Conservation (phyloP, 352 stramenopile genomes). For the Pythium biforme region DNA sequence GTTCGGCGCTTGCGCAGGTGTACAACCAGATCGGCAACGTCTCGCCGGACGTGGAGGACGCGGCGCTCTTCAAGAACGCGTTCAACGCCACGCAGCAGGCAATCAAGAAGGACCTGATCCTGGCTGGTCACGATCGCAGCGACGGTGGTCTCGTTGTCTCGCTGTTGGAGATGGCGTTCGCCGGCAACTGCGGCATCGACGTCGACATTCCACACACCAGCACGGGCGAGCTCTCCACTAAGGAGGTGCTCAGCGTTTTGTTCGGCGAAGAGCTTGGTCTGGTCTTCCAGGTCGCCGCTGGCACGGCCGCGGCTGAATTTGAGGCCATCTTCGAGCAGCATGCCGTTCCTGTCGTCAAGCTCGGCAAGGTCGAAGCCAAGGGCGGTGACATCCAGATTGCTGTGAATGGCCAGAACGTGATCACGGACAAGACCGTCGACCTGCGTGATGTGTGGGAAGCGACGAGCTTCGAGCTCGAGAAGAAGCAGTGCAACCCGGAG, state of each 20-base stretch:
- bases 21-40: slow-evolving; percentile 85
- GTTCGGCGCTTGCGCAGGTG: slow-evolving; percentile 95
- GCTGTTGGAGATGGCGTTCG: slow-evolving; percentile 98
- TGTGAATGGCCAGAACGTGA: slow-evolving; percentile 77
- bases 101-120: slow-evolving; percentile 90
- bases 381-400: slow-evolving; percentile 89
- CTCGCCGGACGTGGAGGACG: slow-evolving; percentile 93
- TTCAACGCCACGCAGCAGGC: slow-evolving; percentile 93
- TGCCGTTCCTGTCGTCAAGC: slow-evolving; percentile 83
- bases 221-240: slow-evolving; percentile 34
- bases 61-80: slow-evolving; percentile 89
- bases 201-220: slow-evolving; percentile 82
- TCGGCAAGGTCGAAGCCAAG: slow-evolving; percentile 87
- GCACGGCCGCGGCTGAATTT: slow-evolving; percentile 53
- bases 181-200: slow-evolving; percentile 96
- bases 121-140: slow-evolving; percentile 98
- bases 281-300: slow-evolving; percentile 93
- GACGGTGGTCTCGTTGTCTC: slow-evolving; percentile 96
- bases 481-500: slow-evolving; percentile 95
- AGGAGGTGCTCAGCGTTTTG: slow-evolving; percentile 73
- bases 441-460: slow-evolving; percentile 98
- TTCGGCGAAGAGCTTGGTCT: slow-evolving; percentile 98
- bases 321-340: slow-evolving; percentile 84
- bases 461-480: slow-evolving; percentile 98
- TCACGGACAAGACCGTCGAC: slow-evolving; percentile 74